Evolutionary conservation across 2,329 filamentous ascomycete species (phyloP), one percentile per base, ranked within the genome.

Genomic region (Colletotrichum eleusines): DNA sequence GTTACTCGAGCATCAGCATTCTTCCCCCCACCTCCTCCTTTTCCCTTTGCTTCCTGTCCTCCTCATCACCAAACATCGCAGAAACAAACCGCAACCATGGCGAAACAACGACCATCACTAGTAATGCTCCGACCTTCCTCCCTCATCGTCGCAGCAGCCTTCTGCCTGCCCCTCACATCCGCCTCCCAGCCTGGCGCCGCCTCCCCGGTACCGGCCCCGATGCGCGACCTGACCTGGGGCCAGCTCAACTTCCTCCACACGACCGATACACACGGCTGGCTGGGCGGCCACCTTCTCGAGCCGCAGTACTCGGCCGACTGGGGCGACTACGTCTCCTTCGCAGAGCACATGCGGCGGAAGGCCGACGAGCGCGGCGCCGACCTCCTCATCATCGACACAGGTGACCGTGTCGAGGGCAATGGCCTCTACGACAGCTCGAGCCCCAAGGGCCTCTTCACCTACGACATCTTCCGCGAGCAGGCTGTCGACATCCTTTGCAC

Each of bases 201-300:
- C n/a, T 82, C 88, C 50, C 94, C 96, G 9, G 87, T 95, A 71
- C 87, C 90, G 68, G 94, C 92, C 66, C 95, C 94, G 55, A 89
- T 98, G 81, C 91, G 95, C 76, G 88, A 94, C 75, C 86, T 99
- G 64, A 88, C 90, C 76, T 98, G 95, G 94, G 95, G 93, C n/a
- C 92, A 97, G 79, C 87, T 98, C 77, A 98, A 98, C 85, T 97
- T 97, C 80, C 83, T 99, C n/a, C 95, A 97, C 78, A 98, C 96
- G 0, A 98, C 96, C 50, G 93, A 98, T 79, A 96, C 93, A 5
- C 96, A 98, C 82, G 95, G 96, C 76, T 99, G 96, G 96, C 91
- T 97, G 78, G 94, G 90, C 12, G 96, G 96, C 1, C 96, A 99
- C 84, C 83, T 98, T 6, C 91, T 95, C 84, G 96, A 99, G 91